Evolutionary conservation across 2,329 filamentous ascomycete species (phyloP), one percentile per base, ranked within the genome.

Genomic region (Trichoderma oligosporum): DNA sequence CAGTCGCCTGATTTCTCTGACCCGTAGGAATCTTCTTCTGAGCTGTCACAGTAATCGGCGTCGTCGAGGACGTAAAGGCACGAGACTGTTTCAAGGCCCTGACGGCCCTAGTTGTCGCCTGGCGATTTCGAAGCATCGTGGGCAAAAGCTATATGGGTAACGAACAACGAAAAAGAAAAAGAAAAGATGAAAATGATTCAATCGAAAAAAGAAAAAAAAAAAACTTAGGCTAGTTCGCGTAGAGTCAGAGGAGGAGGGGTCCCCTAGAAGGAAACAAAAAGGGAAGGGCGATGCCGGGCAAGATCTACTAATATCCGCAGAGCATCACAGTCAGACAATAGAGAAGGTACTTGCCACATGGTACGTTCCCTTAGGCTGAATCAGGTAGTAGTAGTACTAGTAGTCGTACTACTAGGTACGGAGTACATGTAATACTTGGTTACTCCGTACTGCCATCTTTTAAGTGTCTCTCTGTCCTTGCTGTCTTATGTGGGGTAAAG

Each of bases 121-220:
- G 75, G 66, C 77, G 74, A 64, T 69, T 73, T 65, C 78, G 78
- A 65, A 81, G 76, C 79, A 82, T 82, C 62, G 65, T 69, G 68
- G 60, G 56, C n/a, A 45, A 53, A n/a, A 47, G 55, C 49, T 44
- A 35, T 47, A 20, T 46, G 31, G 47, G 35, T 54, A 45, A 18
- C 48, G 7, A 29, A 24, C 12, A 44, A 27, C 33, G 3, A 27
- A 44, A 49, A 20, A 52, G 20, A 45, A 38, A 7, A 35, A 22
- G 25, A n/a, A 22, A 33, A 33, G 49, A 29, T 18, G 14, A 35
- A 14, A 25, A 35, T 8, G 36, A 57, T 20, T n/a, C 20, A 39
- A 31, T 14, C 33, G 41, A 38, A 27, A 41, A 39, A 46, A 60
- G 33, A 52, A 57, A 36, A 33, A 16, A 36, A 29, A 56, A 53